Base-by-base conservation (phyloP, 306 rosid species). In the Cicer pinnatifidum region DNA sequence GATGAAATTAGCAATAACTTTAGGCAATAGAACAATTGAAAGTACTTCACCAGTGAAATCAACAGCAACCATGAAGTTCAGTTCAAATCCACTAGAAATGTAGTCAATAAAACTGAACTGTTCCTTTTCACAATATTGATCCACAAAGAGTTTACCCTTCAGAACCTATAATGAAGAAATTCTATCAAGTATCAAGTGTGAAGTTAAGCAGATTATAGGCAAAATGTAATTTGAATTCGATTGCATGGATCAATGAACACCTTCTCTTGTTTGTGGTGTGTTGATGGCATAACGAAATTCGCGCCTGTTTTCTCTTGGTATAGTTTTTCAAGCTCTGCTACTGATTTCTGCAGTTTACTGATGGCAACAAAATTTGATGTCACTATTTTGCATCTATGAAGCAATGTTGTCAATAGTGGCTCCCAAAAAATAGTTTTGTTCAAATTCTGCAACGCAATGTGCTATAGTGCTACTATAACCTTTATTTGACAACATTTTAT, bases 1-100 rank as follows among this genome's bases (percentile, higher is more conserved):
- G 51, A 76, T 37, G 45, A 58, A 62, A 56, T 7, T 57, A 47
- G 43, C 40, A 53, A 73, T 23, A 43, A 66, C 50, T 33, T 51
- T 23, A 5, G 11, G 0, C 1, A 61, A 47, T 63, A 61, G 15
- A 57, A 40, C 37, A 66, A 61, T 17, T 13, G 47, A 11, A 43
- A 35, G 5, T 28, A 28, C 35, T 43, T 11, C 80, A 94, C 99
- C 92, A 0, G 95, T 94, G 86, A 94, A 91, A 72, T 94, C 98
- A 11, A 94, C 84, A 3, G 95, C 97, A 59, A 94, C 97, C 99
- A 91, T 91, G 75, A 89, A 94, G 82, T 91, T 94, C 13, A 94
- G 88, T 84, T 89, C 90, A 83, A 89, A 94, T 57, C 97, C 97
- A 74, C 84, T 87, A 12, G 95, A 89, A 79, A 91, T 87, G 82